Evolutionary conservation across 495 filamentous ascomycete genomes (phyloP).

Genomic region (Xylaria nigripes): DNA sequence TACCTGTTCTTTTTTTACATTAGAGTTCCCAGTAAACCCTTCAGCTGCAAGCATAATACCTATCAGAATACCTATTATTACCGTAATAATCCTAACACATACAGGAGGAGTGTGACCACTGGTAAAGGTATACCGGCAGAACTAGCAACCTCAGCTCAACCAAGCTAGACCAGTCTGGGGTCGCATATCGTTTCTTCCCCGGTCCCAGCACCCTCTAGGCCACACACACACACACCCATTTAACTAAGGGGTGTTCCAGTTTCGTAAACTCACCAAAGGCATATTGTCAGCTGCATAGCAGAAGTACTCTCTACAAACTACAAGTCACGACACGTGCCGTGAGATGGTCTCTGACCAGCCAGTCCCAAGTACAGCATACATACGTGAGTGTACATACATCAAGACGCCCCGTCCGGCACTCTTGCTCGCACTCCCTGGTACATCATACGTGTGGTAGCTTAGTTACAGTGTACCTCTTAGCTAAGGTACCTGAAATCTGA

Average conservation of each 20-base stretch:
- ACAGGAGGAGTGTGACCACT: conserved; percentile 9
- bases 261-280: conserved; percentile 6
- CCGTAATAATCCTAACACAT: conserved; percentile 9
- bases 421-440: not conserved
- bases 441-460: not conserved
- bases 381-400: not conserved
- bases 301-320: conserved; percentile 8
- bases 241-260: conserved; percentile 10
- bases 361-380: conserved; percentile 4
- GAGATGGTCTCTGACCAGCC: conserved; percentile 3
- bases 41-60: conserved; percentile 2
- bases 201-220: conserved; percentile 9
- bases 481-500: not conserved
- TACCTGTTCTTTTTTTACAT: not conserved
- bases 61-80: conserved; percentile 5
- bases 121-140: conserved; percentile 5
- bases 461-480: not conserved
- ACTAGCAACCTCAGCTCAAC: conserved; percentile 13
- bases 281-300: not conserved
- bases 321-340: conserved; percentile 8
- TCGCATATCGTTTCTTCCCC: conserved; percentile 13
- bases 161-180: conserved; percentile 13
- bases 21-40: not conserved
- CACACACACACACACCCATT: conserved; percentile 1
- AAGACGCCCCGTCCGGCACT: not conserved